phyloP scores from a whole-genome alignment of 2,329 filamentous ascomycete genomes.

The Ophiostoma montium region DNA sequence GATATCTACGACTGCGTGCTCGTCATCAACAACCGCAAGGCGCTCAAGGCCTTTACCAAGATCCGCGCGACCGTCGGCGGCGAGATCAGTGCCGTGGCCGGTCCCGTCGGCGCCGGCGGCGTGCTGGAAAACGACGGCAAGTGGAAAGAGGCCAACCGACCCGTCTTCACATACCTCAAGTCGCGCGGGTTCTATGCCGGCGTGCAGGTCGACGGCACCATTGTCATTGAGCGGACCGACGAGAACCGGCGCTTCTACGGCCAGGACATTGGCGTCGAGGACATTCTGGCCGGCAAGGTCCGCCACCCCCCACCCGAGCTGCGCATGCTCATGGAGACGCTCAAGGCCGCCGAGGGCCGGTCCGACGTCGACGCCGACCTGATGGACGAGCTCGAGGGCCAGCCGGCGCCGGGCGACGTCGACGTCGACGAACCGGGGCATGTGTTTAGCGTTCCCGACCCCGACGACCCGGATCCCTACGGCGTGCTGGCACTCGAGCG shows the following conservation, averaged over 20 bases:
- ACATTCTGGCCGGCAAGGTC: conserved; percentile 13
- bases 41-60: conserved; percentile 62
- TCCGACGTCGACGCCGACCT: conserved; percentile 20
- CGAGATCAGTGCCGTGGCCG: conserved; percentile 63
- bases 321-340: conserved; percentile 12
- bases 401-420: conserved; percentile 24
- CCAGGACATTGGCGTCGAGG: conserved; percentile 15
- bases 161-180: conserved; percentile 52
- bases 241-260: conserved; percentile 62
- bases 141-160: conserved; percentile 20
- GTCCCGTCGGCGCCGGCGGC: conserved; percentile 55
- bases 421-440: conserved; percentile 18
- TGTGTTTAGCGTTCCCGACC: conserved; percentile 24
- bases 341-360: conserved; percentile 14
- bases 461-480: conserved; percentile 24
- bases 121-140: conserved; percentile 43
- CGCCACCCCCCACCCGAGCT: conserved; percentile 10
- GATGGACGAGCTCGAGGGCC: conserved; percentile 21
- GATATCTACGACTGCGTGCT: conserved; percentile 86
- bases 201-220: conserved; percentile 57
- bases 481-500: conserved; percentile 23
- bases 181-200: conserved; percentile 58
- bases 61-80: conserved; percentile 64
- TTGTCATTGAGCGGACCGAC: conserved; percentile 57
- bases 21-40: conserved; percentile 67